Evolutionary conservation across 148 eudicot genomes (phyloP).

Genomic region (Limonium bicolor): DNA sequence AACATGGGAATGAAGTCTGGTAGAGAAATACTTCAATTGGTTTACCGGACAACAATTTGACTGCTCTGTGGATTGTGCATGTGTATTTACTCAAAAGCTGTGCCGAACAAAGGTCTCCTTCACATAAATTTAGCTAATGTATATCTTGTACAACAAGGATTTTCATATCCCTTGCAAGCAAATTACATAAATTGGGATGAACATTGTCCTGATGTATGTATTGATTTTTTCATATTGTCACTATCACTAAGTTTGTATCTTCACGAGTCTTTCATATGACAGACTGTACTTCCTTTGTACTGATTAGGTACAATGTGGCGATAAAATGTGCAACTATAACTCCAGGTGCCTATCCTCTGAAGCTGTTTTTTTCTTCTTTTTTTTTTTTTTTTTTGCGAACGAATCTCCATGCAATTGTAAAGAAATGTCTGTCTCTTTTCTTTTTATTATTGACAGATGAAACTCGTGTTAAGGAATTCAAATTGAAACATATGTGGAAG

Average conservation of each 20-base stretch:
- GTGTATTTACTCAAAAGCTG: no score
- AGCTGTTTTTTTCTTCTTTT: background rate
- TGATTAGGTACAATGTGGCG: slow-evolving; percentile 75
- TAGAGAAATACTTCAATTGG: background rate
- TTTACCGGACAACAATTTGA: background rate
- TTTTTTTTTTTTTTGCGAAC: background rate
- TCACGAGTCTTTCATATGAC: no score
- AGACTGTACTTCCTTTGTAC: no score
- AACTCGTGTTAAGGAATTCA: slow-evolving; percentile 62
- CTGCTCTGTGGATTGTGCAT: no score
- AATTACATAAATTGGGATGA: no score
- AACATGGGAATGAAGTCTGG: background rate
- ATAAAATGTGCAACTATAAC: slow-evolving; percentile 96
- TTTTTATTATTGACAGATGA: slow-evolving; percentile 34
- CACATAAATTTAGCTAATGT: no score
- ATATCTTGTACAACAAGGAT: background rate
- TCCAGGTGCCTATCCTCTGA: slow-evolving; percentile 38
- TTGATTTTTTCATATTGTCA: no score
- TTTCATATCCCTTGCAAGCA: no score
- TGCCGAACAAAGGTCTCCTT: no score
- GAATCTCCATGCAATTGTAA: no score
- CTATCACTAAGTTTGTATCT: background rate
- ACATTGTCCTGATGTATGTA: no score
- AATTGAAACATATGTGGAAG: slow-evolving; percentile 76
- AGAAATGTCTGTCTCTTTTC: slow-evolving; percentile 1